A percentile compares a stretch with the other conserved stretches of the same genome.
Evolutionary conservation across 352 stramenopile species (phyloP).

Genomic region (Phytophthora vignae): DNA sequence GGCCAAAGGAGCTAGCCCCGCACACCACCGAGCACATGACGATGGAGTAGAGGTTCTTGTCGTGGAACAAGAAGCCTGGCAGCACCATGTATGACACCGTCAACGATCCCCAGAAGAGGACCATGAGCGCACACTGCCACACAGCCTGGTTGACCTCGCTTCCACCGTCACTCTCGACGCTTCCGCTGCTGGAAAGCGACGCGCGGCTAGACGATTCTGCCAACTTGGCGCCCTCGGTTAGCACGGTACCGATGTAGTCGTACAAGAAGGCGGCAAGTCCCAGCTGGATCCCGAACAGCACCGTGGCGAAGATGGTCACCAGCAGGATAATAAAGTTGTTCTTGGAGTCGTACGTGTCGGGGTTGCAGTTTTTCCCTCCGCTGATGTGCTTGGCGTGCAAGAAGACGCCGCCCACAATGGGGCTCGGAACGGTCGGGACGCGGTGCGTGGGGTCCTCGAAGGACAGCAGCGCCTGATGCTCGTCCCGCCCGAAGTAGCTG

Average conservation of each 20-base stretch:
- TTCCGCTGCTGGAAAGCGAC: constrained; percentile 16
- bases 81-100: constrained; percentile 82
- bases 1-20: constrained; percentile 67
- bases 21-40: constrained; percentile 74
- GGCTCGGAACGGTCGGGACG: constrained; percentile 81
- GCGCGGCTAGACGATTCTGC: constrained; percentile 9
- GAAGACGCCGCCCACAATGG: constrained; percentile 85
- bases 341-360: constrained; percentile 83
- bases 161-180: constrained; percentile 8
- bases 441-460: constrained; percentile 79
- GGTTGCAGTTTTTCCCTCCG: constrained; percentile 76
- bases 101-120: constrained; percentile 77
- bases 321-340: constrained; percentile 89
- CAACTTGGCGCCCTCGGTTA: constrained; percentile 37
- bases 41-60: constrained; percentile 81
- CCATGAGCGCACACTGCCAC: constrained; percentile 75
- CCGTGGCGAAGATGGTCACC: constrained; percentile 81
- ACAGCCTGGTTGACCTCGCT: constrained; percentile 42
- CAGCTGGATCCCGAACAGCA: constrained; percentile 82
- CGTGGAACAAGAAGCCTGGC: constrained; percentile 80
- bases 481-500: constrained; percentile 57
- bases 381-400: constrained; percentile 81
- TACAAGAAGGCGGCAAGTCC: constrained; percentile 83
- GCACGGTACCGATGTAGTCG: constrained; percentile 77
- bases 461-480: constrained; percentile 67